These are phyloP conservation scores for Trebouxia sp. DNA, from an alignment of 139 green algal genomes.

Conservation along the genomic window DNA sequence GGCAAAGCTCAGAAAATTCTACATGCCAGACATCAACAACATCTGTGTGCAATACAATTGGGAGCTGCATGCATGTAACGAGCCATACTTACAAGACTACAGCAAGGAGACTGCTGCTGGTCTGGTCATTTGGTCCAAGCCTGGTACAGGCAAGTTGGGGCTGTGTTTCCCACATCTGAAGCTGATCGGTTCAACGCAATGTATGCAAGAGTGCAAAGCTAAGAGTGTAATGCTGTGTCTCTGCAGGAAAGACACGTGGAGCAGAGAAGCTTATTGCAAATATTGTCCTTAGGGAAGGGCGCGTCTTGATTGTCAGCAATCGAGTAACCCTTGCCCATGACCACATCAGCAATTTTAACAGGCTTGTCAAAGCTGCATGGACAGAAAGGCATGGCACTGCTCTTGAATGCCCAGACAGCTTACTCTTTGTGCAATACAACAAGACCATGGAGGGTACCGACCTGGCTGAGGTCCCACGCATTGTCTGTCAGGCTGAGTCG, in stretches of 20 bases:
- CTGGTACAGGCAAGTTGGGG: constrained; percentile 20
- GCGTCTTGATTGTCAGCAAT: constrained; percentile 13
- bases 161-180: constrained; percentile 12
- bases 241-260: constrained; percentile 18
- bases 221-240: constrained; percentile 17
- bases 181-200: constrained; percentile 15
- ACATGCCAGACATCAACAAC: constrained; percentile 9
- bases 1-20: not conserved
- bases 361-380: constrained; percentile 17
- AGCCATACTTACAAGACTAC: not conserved
- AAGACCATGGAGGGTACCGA: constrained; percentile 20
- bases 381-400: constrained; percentile 17
- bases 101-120: constrained; percentile 22
- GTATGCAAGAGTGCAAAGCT: constrained; percentile 24
- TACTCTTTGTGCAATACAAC: constrained; percentile 19
- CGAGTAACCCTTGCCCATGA: not conserved
- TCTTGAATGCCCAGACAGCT: constrained; percentile 12
- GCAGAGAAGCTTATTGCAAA: constrained; percentile 13
- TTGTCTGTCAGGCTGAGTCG: constrained; percentile 25
- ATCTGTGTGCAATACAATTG: constrained; percentile 3
- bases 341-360: constrained; percentile 13
- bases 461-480: constrained; percentile 9
- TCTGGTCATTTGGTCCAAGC: constrained; percentile 24
- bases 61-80: constrained; percentile 17
- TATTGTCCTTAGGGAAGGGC: constrained; percentile 14